Percentiles rank a stretch among this genome's conserved stretches.
phyloP scores from a whole-genome alignment of 768 basidiomycete genomes.

The Psilocybe tampanensis region DNA sequence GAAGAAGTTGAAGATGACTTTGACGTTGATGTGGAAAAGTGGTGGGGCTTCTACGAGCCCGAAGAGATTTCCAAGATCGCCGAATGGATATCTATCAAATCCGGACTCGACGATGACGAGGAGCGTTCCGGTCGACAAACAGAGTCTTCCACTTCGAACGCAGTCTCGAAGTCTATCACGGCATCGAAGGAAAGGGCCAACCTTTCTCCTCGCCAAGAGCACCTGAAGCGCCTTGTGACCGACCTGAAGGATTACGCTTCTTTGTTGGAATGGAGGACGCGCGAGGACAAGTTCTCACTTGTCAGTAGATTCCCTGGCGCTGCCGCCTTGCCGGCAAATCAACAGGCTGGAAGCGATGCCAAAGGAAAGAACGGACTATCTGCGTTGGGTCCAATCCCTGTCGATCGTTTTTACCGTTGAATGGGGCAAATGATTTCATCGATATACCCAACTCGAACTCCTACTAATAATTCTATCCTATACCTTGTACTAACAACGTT shows the following conservation, averaged over 20 bases:
- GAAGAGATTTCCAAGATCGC: conserved; percentile 65
- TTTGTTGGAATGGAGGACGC: conserved; percentile 60
- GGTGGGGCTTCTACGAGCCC: conserved; percentile 78
- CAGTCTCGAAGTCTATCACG: conserved; percentile 5
- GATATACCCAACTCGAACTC: neutral
- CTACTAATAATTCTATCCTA: too few relatives aligned
- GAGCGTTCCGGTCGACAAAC: conserved; percentile 15
- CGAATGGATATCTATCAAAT: conserved; percentile 62
- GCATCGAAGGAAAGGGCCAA: conserved; percentile 12
- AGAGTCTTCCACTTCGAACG: conserved; percentile 14
- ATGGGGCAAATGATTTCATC: neutral
- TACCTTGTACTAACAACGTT: too few relatives aligned
- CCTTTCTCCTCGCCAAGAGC: conserved; percentile 9
- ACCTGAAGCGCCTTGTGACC: conserved; percentile 50
- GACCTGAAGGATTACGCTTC: conserved; percentile 61
- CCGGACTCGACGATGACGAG: conserved; percentile 38
- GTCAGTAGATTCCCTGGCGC: conserved; percentile 9
- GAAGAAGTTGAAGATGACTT: conserved; percentile 29
- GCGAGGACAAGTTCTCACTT: conserved; percentile 35
- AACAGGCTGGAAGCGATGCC: neutral
- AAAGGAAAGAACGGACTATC: conserved; percentile 10
- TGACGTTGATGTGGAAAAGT: conserved; percentile 49
- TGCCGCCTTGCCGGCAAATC: neutral
- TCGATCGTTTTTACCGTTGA: conserved; percentile 2
- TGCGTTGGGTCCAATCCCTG: neutral